These are phyloP conservation scores for Cenococcum geophilum DNA, from an alignment of 495 filamentous ascomycete species.

Conservation along the genomic window DNA sequence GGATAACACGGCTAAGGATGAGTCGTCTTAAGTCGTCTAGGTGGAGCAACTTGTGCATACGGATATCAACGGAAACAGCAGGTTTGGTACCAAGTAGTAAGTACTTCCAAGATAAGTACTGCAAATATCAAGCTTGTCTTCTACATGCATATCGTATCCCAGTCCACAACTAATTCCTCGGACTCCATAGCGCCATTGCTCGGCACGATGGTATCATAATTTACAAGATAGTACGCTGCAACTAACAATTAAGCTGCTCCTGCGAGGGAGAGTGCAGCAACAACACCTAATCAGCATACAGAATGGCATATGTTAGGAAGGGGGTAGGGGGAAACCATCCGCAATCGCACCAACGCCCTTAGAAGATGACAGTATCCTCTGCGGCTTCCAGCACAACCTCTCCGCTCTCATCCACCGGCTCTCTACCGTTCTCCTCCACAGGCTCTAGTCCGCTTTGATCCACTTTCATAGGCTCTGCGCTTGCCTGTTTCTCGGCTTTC, in stretches of 20 bases:
- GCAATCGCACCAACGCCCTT: conserved; percentile 6
- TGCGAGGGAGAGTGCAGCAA: not conserved
- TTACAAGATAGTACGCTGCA: not conserved
- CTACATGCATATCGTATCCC: not conserved
- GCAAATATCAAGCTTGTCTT: not conserved
- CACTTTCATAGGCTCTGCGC: not conserved
- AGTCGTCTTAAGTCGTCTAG: too few relatives aligned
- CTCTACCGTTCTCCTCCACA: conserved; percentile 21
- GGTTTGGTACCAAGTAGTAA: not conserved
- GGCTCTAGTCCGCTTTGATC: not conserved
- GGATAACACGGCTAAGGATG: too few relatives aligned
- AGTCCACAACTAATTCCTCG: not conserved
- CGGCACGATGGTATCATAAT: not conserved
- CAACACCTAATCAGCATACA: conserved; percentile 1
- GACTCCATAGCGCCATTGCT: not conserved
- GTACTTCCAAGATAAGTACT: not conserved
- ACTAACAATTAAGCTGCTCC: not conserved
- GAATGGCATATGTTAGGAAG: not conserved
- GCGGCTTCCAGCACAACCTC: conserved; percentile 39
- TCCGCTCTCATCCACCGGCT: conserved; percentile 32
- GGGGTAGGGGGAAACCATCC: not conserved
- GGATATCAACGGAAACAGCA: too few relatives aligned
- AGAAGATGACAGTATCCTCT: conserved; percentile 42
- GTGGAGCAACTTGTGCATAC: too few relatives aligned
- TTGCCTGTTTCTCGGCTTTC: not conserved